These are phyloP conservation scores for Kappamyces sp. DNA, from an alignment of 192 early-diverging fungal genomes.

Conservation along the genomic window DNA sequence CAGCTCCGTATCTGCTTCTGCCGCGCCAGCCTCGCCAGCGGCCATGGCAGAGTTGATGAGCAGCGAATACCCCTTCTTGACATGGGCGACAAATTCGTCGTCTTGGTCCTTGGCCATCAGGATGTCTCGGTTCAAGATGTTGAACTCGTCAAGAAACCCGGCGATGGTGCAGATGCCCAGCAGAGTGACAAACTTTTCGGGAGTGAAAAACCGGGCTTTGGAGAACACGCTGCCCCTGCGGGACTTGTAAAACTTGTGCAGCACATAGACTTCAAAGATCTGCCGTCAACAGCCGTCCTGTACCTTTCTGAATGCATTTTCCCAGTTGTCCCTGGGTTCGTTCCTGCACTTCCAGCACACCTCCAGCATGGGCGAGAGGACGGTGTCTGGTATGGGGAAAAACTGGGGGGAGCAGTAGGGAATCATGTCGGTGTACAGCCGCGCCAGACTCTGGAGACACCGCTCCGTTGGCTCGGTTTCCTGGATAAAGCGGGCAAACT, in stretches of 20 bases:
- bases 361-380: constrained; percentile 8
- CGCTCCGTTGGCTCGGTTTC: not conserved
- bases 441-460: not conserved
- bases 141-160: constrained; percentile 8
- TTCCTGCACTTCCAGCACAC: constrained; percentile 6
- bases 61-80: constrained; percentile 7
- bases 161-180: constrained; percentile 6
- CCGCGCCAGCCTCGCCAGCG: too few relatives aligned
- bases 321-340: constrained; percentile 1
- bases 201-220: constrained; percentile 1
- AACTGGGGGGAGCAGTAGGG: not conserved
- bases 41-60: too few relatives aligned
- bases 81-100: constrained; percentile 6
- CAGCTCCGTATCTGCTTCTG: too few relatives aligned
- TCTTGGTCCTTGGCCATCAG: not conserved
- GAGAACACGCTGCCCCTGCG: not conserved
- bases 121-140: constrained; percentile 12
- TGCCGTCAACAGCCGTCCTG: not conserved
- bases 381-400: constrained; percentile 7
- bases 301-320: constrained; percentile 13
- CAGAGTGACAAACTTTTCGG: constrained; percentile 1
- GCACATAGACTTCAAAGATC: constrained; percentile 1
- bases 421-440: constrained; percentile 6
- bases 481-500: constrained; percentile 9
- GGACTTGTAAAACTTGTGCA: not conserved